These are phyloP conservation scores for Huntiella bhutanensis DNA, from an alignment of 2,329 filamentous ascomycete species.

Conservation along the genomic window DNA sequence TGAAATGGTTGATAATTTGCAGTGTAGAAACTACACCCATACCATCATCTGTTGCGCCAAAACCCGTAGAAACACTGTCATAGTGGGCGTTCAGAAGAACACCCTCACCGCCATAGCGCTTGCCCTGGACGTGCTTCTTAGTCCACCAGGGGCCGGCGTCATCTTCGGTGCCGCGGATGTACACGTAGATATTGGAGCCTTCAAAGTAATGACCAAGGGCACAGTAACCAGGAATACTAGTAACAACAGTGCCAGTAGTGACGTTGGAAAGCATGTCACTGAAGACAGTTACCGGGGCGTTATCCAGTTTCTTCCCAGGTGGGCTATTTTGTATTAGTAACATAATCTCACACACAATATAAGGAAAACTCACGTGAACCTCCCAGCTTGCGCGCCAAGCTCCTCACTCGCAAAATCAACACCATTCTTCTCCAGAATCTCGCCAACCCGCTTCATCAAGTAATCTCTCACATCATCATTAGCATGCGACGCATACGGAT, in stretches of 20 bases:
- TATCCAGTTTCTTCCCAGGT: constrained; percentile 1
- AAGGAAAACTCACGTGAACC: constrained; percentile 9
- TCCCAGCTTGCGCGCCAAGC: constrained; percentile 11
- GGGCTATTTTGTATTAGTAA: background rate
- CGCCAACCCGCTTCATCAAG: constrained; percentile 50
- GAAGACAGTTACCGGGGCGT: constrained; percentile 44
- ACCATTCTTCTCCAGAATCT: constrained; percentile 46
- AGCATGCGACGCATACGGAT: constrained; percentile 71
- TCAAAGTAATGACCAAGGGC: constrained; percentile 60
- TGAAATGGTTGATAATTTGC: constrained; percentile 76
- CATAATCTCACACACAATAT: background rate
- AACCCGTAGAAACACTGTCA: constrained; percentile 82
- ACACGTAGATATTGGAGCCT: constrained; percentile 78
- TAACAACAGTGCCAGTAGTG: constrained; percentile 28
- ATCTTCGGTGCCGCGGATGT: constrained; percentile 67
- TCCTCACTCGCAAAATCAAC: constrained; percentile 27
- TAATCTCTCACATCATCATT: constrained; percentile 69
- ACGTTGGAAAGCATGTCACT: constrained; percentile 65
- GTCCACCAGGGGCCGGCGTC: constrained; percentile 58
- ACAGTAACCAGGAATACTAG: constrained; percentile 14
- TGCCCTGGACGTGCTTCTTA: constrained; percentile 20
- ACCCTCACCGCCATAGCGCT: constrained; percentile 44
- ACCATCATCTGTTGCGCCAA: constrained; percentile 84
- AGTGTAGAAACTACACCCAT: constrained; percentile 74
- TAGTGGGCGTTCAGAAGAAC: constrained; percentile 92